Base-by-base conservation (phyloP, 1,284 basidiomycete species). In the Papiliotrema terrestris region DNA sequence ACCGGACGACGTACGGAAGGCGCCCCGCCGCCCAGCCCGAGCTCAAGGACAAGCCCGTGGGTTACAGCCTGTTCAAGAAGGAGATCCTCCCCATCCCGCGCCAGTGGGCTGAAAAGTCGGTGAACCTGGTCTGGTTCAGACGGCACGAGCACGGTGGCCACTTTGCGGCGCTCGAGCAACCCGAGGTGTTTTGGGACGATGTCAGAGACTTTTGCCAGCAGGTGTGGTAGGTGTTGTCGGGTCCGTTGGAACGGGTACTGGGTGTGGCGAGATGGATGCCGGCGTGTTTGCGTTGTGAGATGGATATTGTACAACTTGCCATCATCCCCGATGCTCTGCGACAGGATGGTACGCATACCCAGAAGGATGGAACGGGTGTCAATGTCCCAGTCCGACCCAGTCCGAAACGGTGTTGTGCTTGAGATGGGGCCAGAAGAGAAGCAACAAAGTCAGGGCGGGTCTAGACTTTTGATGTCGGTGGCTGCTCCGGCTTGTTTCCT, bases 81-180 rank as follows among this genome's bases (percentile, higher is more conserved):
- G 78, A 79, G 62, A 71, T 79, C 54, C 62, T 65, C 20, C 70
- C 74, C 14, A 66, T 66, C 1, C 78, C 78, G 2, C 58, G 66
- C n/a, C 54, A 55, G 0, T 77, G 75, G 67, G 71, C 74, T 1
- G 63, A 66, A 49, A 45, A 51, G 41, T 35, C 32, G 32, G 69
- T 62, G 8, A 74, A 78, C 49, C 20, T 79, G 29, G 62, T 62
- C 13, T 66, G 69, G 63, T 71, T 66, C 39, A 63, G 63, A 26
- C 65, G 63, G 43, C 75, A 79, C 53, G 57, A 59, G 15, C 45
- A 69, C 60, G 76, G 75, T 11, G 77, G 75, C 0, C 78, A 80
- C 55, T 73, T 79, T 51, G 67, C 79, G 2, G 78, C 78, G 1
- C 62, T 79, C 32, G 80, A 81, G 61, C 67, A 72, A 50, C 79